These are phyloP conservation scores for Macrolepiota dolichaula DNA, from an alignment of 768 basidiomycete genomes.

Conservation along the genomic window DNA sequence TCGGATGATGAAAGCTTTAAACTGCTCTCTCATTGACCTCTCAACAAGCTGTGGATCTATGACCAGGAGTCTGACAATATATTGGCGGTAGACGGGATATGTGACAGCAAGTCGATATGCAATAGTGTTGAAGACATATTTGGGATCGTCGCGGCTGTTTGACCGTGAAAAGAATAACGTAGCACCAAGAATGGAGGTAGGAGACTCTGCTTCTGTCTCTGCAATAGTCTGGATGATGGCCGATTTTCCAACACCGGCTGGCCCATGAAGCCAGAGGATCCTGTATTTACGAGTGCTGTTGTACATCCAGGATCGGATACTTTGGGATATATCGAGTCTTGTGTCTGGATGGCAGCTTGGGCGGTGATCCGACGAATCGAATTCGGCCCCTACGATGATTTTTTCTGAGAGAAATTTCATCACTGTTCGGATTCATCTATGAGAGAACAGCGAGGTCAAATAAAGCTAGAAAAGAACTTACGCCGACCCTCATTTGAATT, in stretches of 20 bases:
- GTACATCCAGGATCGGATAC: not conserved
- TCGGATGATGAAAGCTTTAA: slow-evolving; percentile 12
- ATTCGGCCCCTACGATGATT: not conserved
- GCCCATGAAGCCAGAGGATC: not conserved
- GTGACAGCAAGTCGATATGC: slow-evolving; percentile 18
- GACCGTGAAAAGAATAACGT: not conserved
- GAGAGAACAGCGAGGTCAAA: too few species aligned
- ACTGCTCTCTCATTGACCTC: slow-evolving; percentile 13
- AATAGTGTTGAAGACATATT: slow-evolving; percentile 17
- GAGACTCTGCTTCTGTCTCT: not conserved
- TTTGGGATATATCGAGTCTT: not conserved
- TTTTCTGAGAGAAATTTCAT: not conserved
- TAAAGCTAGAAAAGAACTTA: too few species aligned
- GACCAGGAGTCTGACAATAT: slow-evolving; percentile 5
- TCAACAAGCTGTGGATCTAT: slow-evolving; percentile 3
- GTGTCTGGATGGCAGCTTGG: not conserved
- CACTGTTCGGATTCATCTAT: not conserved
- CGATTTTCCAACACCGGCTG: slow-evolving; percentile 4
- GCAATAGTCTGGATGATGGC: slow-evolving; percentile 6
- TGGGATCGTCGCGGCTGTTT: not conserved
- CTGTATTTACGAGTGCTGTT: not conserved
- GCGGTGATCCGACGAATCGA: not conserved
- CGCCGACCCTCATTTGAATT: too few species aligned
- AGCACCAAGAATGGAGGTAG: not conserved
- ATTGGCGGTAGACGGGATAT: not conserved